Percentiles rank a stretch among this genome's conserved stretches.
These are phyloP conservation scores for Gossypium anomalum DNA, from an alignment of 345 rosid genomes.

Conservation along the genomic window DNA sequence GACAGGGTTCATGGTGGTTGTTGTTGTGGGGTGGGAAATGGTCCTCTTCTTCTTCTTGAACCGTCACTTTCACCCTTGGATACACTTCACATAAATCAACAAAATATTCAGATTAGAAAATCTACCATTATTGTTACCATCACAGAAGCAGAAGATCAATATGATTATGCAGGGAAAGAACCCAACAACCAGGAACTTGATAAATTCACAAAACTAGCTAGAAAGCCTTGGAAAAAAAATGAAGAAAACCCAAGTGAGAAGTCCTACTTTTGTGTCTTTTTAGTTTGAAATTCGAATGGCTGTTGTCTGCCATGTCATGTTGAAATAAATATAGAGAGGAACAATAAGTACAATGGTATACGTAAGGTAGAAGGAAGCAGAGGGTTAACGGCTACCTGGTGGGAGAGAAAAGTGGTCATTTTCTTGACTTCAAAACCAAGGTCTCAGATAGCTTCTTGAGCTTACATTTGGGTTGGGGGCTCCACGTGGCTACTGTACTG, in stretches of 20 bases:
- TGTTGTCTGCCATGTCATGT: not conserved
- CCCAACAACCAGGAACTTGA: not conserved
- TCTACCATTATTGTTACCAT: not conserved
- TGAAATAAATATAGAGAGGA: not conserved
- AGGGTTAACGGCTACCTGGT: conserved; percentile 5
- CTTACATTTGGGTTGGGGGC: not conserved
- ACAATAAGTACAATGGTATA: not conserved
- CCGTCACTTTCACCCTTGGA: conserved; percentile 28
- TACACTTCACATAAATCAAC: conserved; percentile 27
- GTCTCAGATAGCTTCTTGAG: not conserved
- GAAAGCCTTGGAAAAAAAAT: not conserved
- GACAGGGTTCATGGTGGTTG: not conserved
- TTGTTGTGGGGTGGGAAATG: conserved; percentile 12
- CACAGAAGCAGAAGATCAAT: not conserved
- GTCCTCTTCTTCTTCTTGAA: conserved; percentile 15
- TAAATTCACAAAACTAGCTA: not conserved
- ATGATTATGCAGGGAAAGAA: not conserved
- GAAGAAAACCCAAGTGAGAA: not conserved
- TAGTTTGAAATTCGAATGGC: conserved; percentile 16
- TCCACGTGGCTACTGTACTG: not conserved
- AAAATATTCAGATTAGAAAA: not conserved
- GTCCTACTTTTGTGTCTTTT: not conserved
- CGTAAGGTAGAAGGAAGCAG: not conserved
- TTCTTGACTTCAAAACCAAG: conserved; percentile 31
- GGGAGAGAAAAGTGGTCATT: conserved; percentile 1